Base-by-base conservation (phyloP, 1,284 basidiomycete species). In the Heterobasidion annosum region DNA sequence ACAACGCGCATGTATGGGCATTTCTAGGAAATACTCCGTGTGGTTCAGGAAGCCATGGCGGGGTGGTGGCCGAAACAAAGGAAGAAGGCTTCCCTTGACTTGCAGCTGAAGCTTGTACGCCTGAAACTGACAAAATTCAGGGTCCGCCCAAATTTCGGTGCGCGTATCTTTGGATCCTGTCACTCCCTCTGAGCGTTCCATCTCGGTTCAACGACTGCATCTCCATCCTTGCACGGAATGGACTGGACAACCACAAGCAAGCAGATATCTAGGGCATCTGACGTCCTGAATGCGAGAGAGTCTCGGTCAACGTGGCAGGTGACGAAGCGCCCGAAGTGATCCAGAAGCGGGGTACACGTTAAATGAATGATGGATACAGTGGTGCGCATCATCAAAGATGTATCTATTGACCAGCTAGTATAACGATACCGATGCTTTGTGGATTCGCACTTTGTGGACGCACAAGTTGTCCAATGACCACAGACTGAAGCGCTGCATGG, bases 21-120 rank as follows among this genome's bases (percentile, higher is more conserved):
- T 51, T 19, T 18, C 50, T 34, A 32, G 12, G 12, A 42, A 45
- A 45, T 51, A 47, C 40, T 54, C 33, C 40, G 54, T 18, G 34
- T 35, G 47, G 43, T 42, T 58, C 51, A 58, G 51, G 58, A 52
- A 16, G 53, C 57, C 57, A 58, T 58, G 47, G 42, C 33, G 50
- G 37, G 42, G 10, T 18, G 37, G 15, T 37, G 25, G n/a, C 19
- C n/a, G 37, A 35, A 35, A 12, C 19, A 33, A 37, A 47, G 43
- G 43, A 51, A 8, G 53, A 25, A 4, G 25, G 25, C 25, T 25
- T 5, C 25, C 25, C 25, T 25, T 25, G 25, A 25, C 25, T 25
- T 25, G 25, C 18, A 18, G 18, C 25, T 25, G 25, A 25, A 25
- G 25, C 25, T 25, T 25, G 25, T 25, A 25, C 25, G 25, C 25